Evolutionary conservation across 805 yeast genomes (phyloP).

Genomic region (Candida gorgasii): DNA sequence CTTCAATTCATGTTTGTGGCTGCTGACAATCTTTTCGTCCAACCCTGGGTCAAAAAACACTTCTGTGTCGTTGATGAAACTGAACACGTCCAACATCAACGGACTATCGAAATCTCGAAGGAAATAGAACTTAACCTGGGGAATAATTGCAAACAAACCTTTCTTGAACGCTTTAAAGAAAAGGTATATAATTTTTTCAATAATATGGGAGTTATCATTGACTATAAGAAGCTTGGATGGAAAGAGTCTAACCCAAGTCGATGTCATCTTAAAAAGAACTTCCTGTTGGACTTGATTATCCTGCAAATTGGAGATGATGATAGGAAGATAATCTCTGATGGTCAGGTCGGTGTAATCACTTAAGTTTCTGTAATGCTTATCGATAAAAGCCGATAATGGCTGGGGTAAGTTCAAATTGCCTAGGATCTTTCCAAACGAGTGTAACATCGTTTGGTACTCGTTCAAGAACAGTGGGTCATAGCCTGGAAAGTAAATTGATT

Average conservation of each 20-base stretch:
- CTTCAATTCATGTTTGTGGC: conserved; percentile 20
- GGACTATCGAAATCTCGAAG: conserved; percentile 43
- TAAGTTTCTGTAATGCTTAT: conserved; percentile 25
- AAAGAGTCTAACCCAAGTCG: conserved; percentile 35
- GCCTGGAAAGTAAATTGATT: conserved; percentile 37
- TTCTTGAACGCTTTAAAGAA: conserved; percentile 35
- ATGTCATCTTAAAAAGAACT: conserved; percentile 33
- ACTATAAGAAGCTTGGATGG: conserved; percentile 31
- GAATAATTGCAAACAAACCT: conserved; percentile 34
- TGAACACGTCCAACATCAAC: conserved; percentile 38
- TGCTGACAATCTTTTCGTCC: conserved; percentile 19
- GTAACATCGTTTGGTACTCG: conserved; percentile 28
- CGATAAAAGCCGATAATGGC: conserved; percentile 8
- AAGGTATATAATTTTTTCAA: conserved; percentile 33
- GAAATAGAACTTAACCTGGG: conserved; percentile 42
- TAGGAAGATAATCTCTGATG: conserved; percentile 28
- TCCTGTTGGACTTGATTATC: conserved; percentile 34
- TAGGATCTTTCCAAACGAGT: conserved; percentile 22
- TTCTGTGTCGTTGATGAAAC: conserved; percentile 22
- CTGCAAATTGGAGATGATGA: conserved; percentile 21
- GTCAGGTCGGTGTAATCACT: conserved; percentile 24
- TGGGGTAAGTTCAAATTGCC: background rate
- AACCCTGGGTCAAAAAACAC: conserved; percentile 22
- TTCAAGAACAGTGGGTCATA: conserved; percentile 32
- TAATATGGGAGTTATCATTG: conserved; percentile 25